phyloP scores from a whole-genome alignment of 2,329 filamentous ascomycete species.

The Thielaviopsis musarum region DNA sequence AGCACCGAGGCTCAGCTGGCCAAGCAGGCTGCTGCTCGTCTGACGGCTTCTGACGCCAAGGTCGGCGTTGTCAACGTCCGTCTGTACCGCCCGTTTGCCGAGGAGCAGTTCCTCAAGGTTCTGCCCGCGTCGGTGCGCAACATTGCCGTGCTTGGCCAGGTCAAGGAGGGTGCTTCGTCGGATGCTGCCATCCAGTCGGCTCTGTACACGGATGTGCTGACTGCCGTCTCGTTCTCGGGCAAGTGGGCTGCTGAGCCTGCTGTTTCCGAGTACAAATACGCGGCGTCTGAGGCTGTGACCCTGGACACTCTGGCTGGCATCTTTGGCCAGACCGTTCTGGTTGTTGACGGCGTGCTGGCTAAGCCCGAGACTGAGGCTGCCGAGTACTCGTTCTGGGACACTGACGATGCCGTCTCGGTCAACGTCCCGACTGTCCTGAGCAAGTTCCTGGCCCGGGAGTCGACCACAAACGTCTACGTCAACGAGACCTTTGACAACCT shows the following conservation, averaged over 20 bases:
- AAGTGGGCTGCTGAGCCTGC: slow-evolving; percentile 44
- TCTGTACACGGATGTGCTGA: slow-evolving; percentile 81
- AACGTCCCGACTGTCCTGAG: slow-evolving; percentile 45
- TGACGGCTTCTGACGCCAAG: slow-evolving; percentile 57
- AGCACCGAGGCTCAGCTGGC: slow-evolving; percentile 78
- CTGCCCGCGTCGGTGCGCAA: slow-evolving; percentile 60
- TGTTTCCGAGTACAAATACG: slow-evolving; percentile 79
- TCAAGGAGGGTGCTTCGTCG: slow-evolving; percentile 52
- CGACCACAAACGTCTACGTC: slow-evolving; percentile 42
- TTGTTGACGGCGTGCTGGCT: slow-evolving; percentile 35
- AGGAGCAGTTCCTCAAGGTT: slow-evolving; percentile 76
- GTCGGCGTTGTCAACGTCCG: slow-evolving; percentile 83
- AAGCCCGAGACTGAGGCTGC: slow-evolving; percentile 20
- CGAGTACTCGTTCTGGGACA: slow-evolving; percentile 89
- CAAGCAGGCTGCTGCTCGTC: slow-evolving; percentile 57
- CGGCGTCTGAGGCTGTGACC: slow-evolving; percentile 43
- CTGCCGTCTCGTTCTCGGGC: slow-evolving; percentile 63
- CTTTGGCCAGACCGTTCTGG: slow-evolving; percentile 30
- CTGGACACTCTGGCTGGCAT: slow-evolving; percentile 35
- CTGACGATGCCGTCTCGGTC: slow-evolving; percentile 54
- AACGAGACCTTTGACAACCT: slow-evolving; percentile 49
- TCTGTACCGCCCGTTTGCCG: slow-evolving; percentile 85
- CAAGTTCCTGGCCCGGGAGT: slow-evolving; percentile 53
- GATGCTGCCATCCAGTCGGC: slow-evolving; percentile 67
- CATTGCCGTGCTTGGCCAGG: slow-evolving; percentile 79